Evolutionary conservation across 2,329 filamentous ascomycete genomes (phyloP).

Genomic region (Verruconis gallopava): DNA sequence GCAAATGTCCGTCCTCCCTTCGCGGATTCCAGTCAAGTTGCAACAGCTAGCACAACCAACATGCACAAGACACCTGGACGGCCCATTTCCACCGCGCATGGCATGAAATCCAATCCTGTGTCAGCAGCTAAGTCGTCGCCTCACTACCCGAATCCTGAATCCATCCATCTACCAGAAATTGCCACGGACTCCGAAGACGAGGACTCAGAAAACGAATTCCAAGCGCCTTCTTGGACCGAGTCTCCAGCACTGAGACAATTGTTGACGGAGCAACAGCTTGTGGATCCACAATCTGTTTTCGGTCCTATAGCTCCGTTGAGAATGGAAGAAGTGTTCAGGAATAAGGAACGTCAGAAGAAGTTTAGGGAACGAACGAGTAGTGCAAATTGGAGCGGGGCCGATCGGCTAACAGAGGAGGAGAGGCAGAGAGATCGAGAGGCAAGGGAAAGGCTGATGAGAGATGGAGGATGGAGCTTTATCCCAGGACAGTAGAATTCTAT

Average conservation of each 20-base stretch:
- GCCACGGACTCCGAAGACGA: constrained; percentile 89
- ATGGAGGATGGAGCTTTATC: constrained; percentile 70
- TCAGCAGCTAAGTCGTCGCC: constrained; percentile 61
- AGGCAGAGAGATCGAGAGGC: constrained; percentile 68
- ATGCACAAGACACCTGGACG: constrained; percentile 59
- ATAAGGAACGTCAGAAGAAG: constrained; percentile 71
- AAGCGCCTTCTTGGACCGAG: constrained; percentile 73
- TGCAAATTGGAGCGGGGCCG: constrained; percentile 81
- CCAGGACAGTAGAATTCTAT: not conserved
- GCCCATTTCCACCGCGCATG: constrained; percentile 24
- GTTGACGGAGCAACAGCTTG: constrained; percentile 67
- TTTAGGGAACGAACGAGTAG: constrained; percentile 87
- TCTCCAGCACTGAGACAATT: constrained; percentile 67
- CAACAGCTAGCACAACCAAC: constrained; percentile 10
- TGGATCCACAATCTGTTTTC: constrained; percentile 78
- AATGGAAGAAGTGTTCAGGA: constrained; percentile 96
- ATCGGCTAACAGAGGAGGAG: constrained; percentile 77
- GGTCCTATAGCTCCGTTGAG: constrained; percentile 76
- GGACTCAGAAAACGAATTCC: constrained; percentile 52
- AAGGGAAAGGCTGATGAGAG: constrained; percentile 63
- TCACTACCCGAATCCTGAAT: constrained; percentile 76
- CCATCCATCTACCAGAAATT: constrained; percentile 87
- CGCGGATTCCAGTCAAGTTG: constrained; percentile 50
- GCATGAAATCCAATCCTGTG: constrained; percentile 20
- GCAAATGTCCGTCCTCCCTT: constrained; percentile 86